Conservation (phyloP, 441 rosid species). For the Cnidoscolus chayamansa region DNA sequence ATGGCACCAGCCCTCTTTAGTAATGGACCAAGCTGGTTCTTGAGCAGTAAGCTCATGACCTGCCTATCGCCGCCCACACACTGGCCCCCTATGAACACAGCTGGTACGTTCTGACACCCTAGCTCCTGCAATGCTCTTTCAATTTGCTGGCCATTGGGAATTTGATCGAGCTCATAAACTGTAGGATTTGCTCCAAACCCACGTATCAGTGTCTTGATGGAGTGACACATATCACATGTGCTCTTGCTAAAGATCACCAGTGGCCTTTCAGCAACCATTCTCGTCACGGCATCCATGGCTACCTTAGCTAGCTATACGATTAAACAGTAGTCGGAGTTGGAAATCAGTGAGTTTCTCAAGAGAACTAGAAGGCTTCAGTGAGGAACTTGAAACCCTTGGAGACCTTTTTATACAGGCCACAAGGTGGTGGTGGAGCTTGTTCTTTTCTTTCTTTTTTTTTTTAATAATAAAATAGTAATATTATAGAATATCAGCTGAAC, state of each 20-base stretch:
- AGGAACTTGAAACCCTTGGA: conserved; percentile 7
- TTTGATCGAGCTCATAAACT: conserved; percentile 64
- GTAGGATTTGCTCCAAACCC: conserved; percentile 68
- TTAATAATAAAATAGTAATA: no score
- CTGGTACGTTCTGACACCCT: conserved; percentile 58
- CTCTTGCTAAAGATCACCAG: conserved; percentile 79
- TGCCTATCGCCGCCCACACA: conserved; percentile 71
- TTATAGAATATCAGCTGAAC: no score
- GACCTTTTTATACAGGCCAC: conserved; percentile 30
- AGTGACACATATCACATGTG: conserved; percentile 70
- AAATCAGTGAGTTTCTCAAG: no score
- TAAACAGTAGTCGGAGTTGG: no score
- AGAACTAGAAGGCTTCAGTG: conserved; percentile 9
- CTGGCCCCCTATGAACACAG: conserved; percentile 66
- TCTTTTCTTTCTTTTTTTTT: not conserved
- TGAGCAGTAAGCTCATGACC: conserved; percentile 66
- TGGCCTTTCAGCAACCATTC: conserved; percentile 56
- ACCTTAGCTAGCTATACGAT: no score
- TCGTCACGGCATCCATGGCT: conserved; percentile 35
- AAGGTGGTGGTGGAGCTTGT: not conserved
- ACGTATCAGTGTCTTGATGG: conserved; percentile 52
- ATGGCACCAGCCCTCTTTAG: conserved; percentile 72
- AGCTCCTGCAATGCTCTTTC: conserved; percentile 53
- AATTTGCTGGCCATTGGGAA: conserved; percentile 55
- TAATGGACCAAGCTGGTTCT: conserved; percentile 47